Percentiles rank a stretch among this genome's conserved stretches.
Evolutionary conservation across 2,329 filamentous ascomycete species (phyloP).

Genomic region (Annulohypoxylon truncatum): DNA sequence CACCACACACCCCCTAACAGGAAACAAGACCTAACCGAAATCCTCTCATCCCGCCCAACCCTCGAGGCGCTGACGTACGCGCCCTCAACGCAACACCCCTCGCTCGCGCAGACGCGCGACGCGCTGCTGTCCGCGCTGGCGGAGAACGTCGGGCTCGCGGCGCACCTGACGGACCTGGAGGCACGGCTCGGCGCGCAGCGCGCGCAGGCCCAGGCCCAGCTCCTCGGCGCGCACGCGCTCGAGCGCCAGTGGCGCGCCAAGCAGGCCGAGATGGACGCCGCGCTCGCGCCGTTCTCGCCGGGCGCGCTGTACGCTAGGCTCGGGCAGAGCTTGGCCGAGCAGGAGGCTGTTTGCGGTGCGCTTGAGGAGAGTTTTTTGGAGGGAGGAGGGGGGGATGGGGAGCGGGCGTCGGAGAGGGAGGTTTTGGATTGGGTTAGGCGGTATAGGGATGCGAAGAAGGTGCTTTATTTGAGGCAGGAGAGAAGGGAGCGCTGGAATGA

Average conservation of each 20-base stretch:
- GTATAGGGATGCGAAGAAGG: conserved; percentile 82
- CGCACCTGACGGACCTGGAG: conserved; percentile 72
- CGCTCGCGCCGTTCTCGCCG: conserved; percentile 85
- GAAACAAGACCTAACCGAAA: conserved; percentile 80
- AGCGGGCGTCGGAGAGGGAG: conserved; percentile 80
- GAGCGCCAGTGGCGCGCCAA: conserved; percentile 94
- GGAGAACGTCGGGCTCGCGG: conserved; percentile 66
- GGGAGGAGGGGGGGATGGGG: conserved; percentile 48
- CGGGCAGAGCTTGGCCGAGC: conserved; percentile 80
- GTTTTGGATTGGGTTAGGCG: conserved; percentile 84
- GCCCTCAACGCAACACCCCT: conserved; percentile 80
- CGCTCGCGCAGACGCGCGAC: conserved; percentile 71
- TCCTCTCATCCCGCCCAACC: conserved; percentile 72
- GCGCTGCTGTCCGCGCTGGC: conserved; percentile 59
- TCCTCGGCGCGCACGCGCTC: conserved; percentile 84
- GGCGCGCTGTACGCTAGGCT: conserved; percentile 87
- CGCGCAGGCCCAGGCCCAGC: conserved; percentile 78
- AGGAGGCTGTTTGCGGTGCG: conserved; percentile 81
- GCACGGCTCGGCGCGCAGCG: conserved; percentile 74
- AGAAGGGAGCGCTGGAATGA: conserved; percentile 96
- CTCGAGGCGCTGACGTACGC: conserved; percentile 80
- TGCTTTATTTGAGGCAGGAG: conserved; percentile 84
- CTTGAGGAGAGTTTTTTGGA: conserved; percentile 95
- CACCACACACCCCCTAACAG: conserved; percentile 57
- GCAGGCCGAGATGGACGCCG: conserved; percentile 88